phyloP scores from a whole-genome alignment of 257 asterid species.

The Ophiorrhiza pumila region DNA sequence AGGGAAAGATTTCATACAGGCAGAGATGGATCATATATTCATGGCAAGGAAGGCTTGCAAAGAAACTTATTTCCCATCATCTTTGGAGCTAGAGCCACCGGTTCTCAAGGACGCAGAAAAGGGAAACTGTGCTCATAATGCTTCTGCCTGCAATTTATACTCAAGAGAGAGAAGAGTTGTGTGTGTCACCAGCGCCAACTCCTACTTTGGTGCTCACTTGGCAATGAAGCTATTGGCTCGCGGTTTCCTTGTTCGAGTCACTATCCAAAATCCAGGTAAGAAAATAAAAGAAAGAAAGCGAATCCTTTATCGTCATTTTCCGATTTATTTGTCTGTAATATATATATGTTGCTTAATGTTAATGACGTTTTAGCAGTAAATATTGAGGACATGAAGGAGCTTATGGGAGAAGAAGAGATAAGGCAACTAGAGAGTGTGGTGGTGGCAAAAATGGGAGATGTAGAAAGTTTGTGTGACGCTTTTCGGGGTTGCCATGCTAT shows the following conservation, averaged over 20 bases:
- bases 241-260: conserved; percentile 34
- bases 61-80: neutral
- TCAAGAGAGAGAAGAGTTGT: conserved; percentile 23
- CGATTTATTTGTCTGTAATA: neutral
- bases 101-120: neutral
- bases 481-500: conserved; percentile 34
- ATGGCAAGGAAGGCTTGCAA: neutral
- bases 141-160: conserved; percentile 12
- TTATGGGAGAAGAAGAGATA: conserved; percentile 30
- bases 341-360: neutral
- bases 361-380: conserved; percentile 12
- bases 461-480: conserved; percentile 27
- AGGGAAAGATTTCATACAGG: no score
- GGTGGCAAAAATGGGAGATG: conserved; percentile 28
- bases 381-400: conserved; percentile 32
- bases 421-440: conserved; percentile 29
- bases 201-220: conserved; percentile 32
- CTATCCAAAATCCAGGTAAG: conserved; percentile 25
- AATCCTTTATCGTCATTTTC: neutral
- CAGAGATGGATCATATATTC: neutral
- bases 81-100: neutral
- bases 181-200: conserved; percentile 38
- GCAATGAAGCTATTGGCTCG: conserved; percentile 28
- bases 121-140: neutral
- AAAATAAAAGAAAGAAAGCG: neutral